Evolutionary conservation across 2,329 filamentous ascomycete species (phyloP).

Genomic region (Pyricularia sp.): DNA sequence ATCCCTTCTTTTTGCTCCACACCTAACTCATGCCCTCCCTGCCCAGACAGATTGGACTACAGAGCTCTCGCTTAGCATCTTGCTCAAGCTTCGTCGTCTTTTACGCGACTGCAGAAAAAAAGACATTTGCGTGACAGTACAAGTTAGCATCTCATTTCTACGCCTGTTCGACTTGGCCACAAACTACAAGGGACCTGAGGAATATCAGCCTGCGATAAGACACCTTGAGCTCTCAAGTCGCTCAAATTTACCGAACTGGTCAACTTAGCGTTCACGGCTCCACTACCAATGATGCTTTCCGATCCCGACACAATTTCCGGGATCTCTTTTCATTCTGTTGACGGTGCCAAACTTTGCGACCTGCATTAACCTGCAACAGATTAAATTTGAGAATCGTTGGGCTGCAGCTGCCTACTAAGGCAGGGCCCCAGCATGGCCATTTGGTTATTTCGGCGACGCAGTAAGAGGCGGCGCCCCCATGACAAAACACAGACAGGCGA

Average conservation of each 20-base stretch:
- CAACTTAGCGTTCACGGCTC: not conserved
- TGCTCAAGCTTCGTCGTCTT: not conserved
- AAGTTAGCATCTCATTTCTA: not conserved
- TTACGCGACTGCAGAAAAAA: not conserved
- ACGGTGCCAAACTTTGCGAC: not conserved
- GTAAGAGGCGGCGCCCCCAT: slow-evolving; percentile 51
- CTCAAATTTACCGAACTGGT: not conserved
- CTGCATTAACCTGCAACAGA: slow-evolving; percentile 4
- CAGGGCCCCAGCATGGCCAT: slow-evolving; percentile 52
- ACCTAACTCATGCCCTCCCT: not conserved
- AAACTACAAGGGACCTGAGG: not conserved
- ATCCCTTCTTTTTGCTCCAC: not conserved
- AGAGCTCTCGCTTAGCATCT: not conserved
- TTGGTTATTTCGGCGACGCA: slow-evolving; percentile 75
- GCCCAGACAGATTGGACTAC: not conserved
- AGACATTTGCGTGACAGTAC: no score
- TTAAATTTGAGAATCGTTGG: not conserved
- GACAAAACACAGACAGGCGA: slow-evolving; percentile 43
- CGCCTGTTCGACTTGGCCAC: not conserved
- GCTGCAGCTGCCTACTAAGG: not conserved
- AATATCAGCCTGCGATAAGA: not conserved
- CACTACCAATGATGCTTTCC: slow-evolving; percentile 1
- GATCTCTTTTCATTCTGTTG: not conserved
- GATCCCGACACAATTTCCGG: not conserved
- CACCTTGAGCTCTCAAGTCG: not conserved